A percentile compares a stretch with the other conserved stretches of the same genome.
Conservation (phyloP, 2,329 filamentous ascomycete genomes). For the Colletotrichum sp. region DNA sequence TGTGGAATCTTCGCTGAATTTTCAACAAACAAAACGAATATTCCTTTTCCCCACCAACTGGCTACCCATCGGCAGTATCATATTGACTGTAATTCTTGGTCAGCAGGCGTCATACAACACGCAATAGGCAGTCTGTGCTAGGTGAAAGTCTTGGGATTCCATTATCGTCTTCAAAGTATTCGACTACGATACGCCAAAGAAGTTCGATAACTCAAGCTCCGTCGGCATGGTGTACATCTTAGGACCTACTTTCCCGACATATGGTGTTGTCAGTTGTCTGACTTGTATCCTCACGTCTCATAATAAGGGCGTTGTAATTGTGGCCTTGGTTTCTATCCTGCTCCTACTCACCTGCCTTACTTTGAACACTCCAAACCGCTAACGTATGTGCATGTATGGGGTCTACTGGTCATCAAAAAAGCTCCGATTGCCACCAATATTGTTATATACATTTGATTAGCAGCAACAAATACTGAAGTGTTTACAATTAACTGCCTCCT, state of each 20-base stretch:
- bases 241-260: rapidly evolving
- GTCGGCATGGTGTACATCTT: rapidly evolving
- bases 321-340: too few species aligned
- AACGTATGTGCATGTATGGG: not conserved
- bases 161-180: not conserved
- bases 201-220: rapidly evolving
- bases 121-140: not conserved
- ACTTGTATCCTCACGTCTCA: not conserved
- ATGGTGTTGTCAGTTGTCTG: not conserved
- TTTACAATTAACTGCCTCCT: too few species aligned
- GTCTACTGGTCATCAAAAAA: not conserved
- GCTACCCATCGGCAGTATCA: rapidly evolving
- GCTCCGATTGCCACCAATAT: not conserved
- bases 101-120: not conserved
- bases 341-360: not conserved
- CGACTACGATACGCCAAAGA: not conserved
- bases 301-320: too few species aligned
- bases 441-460: not conserved
- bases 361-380: not conserved
- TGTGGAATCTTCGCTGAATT: not conserved
- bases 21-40: not conserved
- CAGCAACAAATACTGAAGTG: not conserved
- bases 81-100: not conserved
- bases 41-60: not conserved
- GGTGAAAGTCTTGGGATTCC: not conserved